Percentiles rank a stretch among this genome's conserved stretches.
Evolutionary conservation across 1,284 basidiomycete genomes (phyloP).

Genomic region (Apiotrichum laibachii): DNA sequence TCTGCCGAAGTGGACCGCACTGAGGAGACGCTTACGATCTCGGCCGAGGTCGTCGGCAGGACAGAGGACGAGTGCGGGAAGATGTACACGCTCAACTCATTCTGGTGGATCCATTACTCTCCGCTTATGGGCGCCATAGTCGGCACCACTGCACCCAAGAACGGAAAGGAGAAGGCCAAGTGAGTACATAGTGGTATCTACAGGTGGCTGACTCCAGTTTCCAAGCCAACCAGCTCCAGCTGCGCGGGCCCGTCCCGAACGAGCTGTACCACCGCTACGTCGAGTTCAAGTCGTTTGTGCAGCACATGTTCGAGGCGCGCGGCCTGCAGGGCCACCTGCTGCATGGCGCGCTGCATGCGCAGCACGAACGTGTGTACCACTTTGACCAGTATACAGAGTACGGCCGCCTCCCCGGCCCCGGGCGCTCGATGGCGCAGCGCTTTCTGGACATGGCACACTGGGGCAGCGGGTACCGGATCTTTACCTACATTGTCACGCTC

Average conservation of each 20-base stretch:
- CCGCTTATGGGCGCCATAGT: slow-evolving; percentile 44
- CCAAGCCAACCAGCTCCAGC: slow-evolving; percentile 55
- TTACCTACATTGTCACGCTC: slow-evolving; percentile 56
- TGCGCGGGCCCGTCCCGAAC: slow-evolving; percentile 54
- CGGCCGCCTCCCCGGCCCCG: slow-evolving; percentile 41
- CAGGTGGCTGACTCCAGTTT: slow-evolving; percentile 44
- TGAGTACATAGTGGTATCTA: slow-evolving; percentile 22
- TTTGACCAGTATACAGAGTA: slow-evolving; percentile 52
- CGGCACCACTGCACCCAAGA: slow-evolving; percentile 33
- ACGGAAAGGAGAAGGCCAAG: slow-evolving; percentile 33
- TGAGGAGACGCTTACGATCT: slow-evolving; percentile 30
- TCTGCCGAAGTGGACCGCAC: neutral
- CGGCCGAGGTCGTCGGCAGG: slow-evolving; percentile 51
- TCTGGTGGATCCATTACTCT: slow-evolving; percentile 47
- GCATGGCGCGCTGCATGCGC: slow-evolving; percentile 53
- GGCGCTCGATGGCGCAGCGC: slow-evolving; percentile 34
- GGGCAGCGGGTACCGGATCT: slow-evolving; percentile 53
- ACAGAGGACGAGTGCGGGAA: slow-evolving; percentile 49
- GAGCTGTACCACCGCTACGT: slow-evolving; percentile 56
- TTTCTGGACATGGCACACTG: slow-evolving; percentile 55
- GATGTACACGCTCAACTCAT: slow-evolving; percentile 53
- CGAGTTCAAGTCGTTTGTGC: slow-evolving; percentile 54
- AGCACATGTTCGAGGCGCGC: slow-evolving; percentile 52
- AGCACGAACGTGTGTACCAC: slow-evolving; percentile 55
- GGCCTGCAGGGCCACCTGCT: slow-evolving; percentile 53